Base-by-base conservation (phyloP, 106 monocot genomes). In the Apostasia shenzhenica region DNA sequence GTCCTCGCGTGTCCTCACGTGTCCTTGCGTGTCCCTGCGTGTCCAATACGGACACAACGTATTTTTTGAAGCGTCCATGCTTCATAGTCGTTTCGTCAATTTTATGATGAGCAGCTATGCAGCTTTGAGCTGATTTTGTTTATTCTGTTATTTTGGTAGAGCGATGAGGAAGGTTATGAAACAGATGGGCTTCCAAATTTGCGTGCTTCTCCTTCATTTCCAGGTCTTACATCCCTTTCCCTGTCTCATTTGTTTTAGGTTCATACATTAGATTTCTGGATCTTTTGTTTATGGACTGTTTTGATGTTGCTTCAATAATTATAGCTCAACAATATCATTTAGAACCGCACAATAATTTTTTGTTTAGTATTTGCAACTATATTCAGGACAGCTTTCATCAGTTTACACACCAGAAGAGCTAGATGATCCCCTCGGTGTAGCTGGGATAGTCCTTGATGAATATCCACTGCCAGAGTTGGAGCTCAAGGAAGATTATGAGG, bases 401-500 rank as follows among this genome's bases (percentile, higher is more conserved):
- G 1, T 64, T 64, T 64, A 47, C 48, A 12, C 64, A 14, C 48
- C 14, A 47, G 48, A 47, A 64, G 64, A 64, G 10, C 48, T 64
- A 64, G 64, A 64, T 14, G 47, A 64, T 10, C 47, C 47, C 48
- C 14, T 48, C 26, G 64, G 65, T 48, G 14, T 48, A 47, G 45
- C 64, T 64, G 14, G 45, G 11, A 5, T 64, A 14, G 46, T n/a
- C 5, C 48, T 47, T 14, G 47, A 64, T 9, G 47, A 47, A 1
- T 64, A 48, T 41, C 64, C 64, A 14, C 26, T 48, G 5, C 64
- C 47, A 65, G 65, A 65, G 48, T 65, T 65, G 14, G 48, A 65
- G 48, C 14, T 48, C 2, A 1, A 65, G 11, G 65, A 65, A 42
- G 47, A 65, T 7, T 62, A 44, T 4, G 59, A 40, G 9, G 5